Conservation (phyloP, 106 monocot species). For the Agapanthus africanus region DNA sequence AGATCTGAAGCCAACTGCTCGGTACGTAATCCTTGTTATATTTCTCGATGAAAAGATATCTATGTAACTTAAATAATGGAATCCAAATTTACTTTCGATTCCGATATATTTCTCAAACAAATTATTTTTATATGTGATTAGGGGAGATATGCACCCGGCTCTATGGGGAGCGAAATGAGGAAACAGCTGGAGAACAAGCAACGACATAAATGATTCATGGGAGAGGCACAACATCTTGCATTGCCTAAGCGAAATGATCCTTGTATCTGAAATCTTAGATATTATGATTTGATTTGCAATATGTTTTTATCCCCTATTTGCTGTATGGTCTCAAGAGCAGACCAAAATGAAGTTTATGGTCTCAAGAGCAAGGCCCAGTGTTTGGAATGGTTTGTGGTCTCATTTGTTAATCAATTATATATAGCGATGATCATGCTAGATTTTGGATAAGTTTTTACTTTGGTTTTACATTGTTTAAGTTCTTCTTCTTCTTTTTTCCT, state of each 20-base stretch:
- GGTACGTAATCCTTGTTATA: constrained; percentile 21
- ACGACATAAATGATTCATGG: constrained; percentile 64
- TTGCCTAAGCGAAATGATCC: too few species aligned
- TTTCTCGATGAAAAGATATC: neutral
- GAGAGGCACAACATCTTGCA: constrained; percentile 27
- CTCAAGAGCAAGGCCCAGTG: constrained; percentile 72
- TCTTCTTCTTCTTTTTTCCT: neutral
- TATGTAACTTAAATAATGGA: too few species aligned
- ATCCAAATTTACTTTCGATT: too few species aligned
- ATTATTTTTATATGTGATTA: constrained; percentile 9
- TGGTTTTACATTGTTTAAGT: neutral
- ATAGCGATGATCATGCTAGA: too few species aligned
- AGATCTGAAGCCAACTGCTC: constrained; percentile 31
- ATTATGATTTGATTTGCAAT: neutral
- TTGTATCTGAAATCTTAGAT: neutral
- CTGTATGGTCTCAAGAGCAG: constrained; percentile 62
- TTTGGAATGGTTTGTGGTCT: constrained; percentile 67
- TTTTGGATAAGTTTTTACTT: neutral
- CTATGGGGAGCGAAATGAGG: constrained; percentile 47
- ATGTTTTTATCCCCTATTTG: neutral
- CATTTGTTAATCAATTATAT: neutral
- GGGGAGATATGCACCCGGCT: constrained; percentile 78
- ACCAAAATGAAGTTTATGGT: constrained; percentile 65
- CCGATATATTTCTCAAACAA: neutral
- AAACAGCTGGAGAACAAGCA: constrained; percentile 83